Base-by-base conservation (phyloP, 108 stramenopile species). In the Bacterosira constricta region DNA sequence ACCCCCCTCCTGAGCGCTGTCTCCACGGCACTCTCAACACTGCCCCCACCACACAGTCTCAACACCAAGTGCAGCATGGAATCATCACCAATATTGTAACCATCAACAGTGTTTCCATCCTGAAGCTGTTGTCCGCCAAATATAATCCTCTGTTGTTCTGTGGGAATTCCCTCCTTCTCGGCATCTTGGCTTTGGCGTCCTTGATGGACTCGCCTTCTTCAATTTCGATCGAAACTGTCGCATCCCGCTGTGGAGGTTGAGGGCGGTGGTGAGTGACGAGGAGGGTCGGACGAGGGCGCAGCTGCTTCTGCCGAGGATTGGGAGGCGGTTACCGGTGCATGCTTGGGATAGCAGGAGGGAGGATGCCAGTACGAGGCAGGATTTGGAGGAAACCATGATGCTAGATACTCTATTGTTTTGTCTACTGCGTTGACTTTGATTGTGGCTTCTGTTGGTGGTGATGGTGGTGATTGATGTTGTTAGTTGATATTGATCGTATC, bases 71-170 rank as follows among this genome's bases (percentile, higher is more conserved):
- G 97, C 26, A 98, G 80, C 9, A 96, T 98, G 13, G 94, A 83
- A 82, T 97, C 96, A 68, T 97, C 97, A 17, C 96, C 96, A 34
- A 98, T 91, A 68, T 96, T 83, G 79, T 96, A 98, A 79, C 97
- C 97, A 72, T 93, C 93, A 36, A 98, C 79, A 18, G 95, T 94
- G 84, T 98, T 98, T 32, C 85, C 85, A 74, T 95, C 97, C 67
- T 96, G 92, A 32, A 98, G 84, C 82, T 98, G 97, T 79, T 98
- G 96, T n/a, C 97, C 97, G 44, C 97, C 97, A 75, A 97, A 98
- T 58, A 98, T 98, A 17, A 97, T 81, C 41, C 96, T 81, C 66
- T 98, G 97, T 74, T 98, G 97, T 57, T 97, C 97, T 13, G 95
- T 83, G 21, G 97, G 97, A 61, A 98, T 96, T 13, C 97, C 97